Evolutionary conservation across 208 protist species (phyloP), one percentile per base, ranked within the genome.

Genomic region (Crithidia brevicula): DNA sequence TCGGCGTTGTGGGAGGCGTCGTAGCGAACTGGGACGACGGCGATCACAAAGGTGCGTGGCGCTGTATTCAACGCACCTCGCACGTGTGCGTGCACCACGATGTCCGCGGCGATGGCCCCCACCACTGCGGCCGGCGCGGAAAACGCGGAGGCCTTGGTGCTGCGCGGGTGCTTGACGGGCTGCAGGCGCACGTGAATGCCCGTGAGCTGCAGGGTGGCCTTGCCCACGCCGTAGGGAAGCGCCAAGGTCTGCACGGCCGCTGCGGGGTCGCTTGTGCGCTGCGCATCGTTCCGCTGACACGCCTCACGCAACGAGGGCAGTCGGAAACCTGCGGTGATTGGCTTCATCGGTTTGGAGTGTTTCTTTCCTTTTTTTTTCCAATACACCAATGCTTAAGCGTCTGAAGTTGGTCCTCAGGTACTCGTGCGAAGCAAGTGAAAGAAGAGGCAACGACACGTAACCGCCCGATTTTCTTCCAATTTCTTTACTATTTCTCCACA

Each of bases 171-270:
- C 2, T 54, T 53, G 1, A 33, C 11, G 7, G 62, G 75, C 27
- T 47, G 47, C 4, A 91, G 76, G 22, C 77, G 75, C 4, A 82
- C 60, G 51, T 88, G 79, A 33, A 85, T 70, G 20, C 85, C 85
- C 20, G 58, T 82, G 52, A 91, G 20, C 71, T 91, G 85, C 22
- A 91, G 58, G 4, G 85, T 88, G 18, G 62, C 52, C 33, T 59
- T 68, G 13, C 85, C 85, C 33, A 75, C 54, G 10, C 75, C 79
- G 72, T 88, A 91, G 46, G 75, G 73, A 9, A 91, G 33, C 8
- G 74, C 20, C 11, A 82, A 6, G 6, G 59, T 63, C 46, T 60
- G 47, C 11, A 27, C 50, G 7, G 50, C n/a, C 1, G 51, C 28
- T 3, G 30, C n/a, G n/a, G 54, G 36, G 20, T 60, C 47, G 28